A percentile compares a stretch with the other conserved stretches of the same genome.
These are phyloP conservation scores for Leptomonas seymouri DNA, from an alignment of 208 protist species.

Conservation along the genomic window DNA sequence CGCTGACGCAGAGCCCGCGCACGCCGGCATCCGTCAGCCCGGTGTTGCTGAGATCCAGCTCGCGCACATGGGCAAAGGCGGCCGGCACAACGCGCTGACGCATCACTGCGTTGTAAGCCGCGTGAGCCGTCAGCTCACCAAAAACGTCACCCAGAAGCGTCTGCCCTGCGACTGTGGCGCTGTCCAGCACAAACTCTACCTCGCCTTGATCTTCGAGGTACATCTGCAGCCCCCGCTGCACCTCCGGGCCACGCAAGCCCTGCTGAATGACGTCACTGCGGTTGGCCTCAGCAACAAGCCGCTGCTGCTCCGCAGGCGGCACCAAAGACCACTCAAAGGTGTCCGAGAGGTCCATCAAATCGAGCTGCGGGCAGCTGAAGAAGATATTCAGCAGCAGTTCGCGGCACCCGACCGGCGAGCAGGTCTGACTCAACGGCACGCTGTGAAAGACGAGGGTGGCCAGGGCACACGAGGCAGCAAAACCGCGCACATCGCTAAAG, in stretches of 20 bases:
- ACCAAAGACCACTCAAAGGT: conserved; percentile 58
- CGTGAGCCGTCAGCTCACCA: conserved; percentile 71
- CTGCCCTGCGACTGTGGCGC: conserved; percentile 39
- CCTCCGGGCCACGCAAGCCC: conserved; percentile 6
- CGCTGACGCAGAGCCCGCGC: conserved; percentile 49
- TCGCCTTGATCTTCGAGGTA: conserved; percentile 28
- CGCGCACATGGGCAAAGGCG: conserved; percentile 56
- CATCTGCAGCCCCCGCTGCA: conserved; percentile 23
- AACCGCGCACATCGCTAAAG: conserved; percentile 32
- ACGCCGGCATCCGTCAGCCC: conserved; percentile 71
- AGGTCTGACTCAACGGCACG: conserved; percentile 63
- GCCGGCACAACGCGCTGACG: conserved; percentile 35
- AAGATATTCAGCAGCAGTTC: conserved; percentile 80
- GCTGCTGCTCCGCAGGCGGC: conserved; percentile 24
- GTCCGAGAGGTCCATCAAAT: conserved; percentile 54
- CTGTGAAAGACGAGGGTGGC: conserved; percentile 43
- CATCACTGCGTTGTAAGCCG: conserved; percentile 51
- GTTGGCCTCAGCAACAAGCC: conserved; percentile 33
- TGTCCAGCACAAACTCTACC: conserved; percentile 49
- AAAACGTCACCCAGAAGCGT: conserved; percentile 69
- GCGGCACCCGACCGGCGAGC: conserved; percentile 60
- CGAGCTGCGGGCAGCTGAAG: conserved; percentile 63
- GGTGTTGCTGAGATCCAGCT: conserved; percentile 59
- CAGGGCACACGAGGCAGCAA: conserved; percentile 41
- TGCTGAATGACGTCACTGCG: conserved; percentile 16